These are phyloP conservation scores for Phialophora tarda DNA, from an alignment of 2,329 filamentous ascomycete genomes.

Conservation along the genomic window DNA sequence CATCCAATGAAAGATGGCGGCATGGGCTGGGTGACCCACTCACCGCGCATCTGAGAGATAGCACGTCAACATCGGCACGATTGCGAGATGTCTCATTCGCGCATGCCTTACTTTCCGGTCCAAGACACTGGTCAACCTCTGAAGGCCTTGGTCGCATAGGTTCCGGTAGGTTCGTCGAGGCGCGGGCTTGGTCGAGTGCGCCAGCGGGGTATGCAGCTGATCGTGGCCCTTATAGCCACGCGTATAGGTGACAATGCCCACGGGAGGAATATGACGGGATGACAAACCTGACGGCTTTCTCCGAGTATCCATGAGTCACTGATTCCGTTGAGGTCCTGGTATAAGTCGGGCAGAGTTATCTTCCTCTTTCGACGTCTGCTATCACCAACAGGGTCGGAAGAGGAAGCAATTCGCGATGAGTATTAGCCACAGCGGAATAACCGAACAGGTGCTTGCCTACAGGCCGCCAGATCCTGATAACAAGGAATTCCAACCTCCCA, in stretches of 20 bases:
- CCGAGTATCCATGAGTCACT: neutral
- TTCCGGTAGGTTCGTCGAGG: neutral
- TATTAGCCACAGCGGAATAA: conserved; percentile 24
- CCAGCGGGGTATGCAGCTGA: neutral
- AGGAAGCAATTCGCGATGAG: conserved; percentile 15
- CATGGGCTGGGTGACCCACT: neutral
- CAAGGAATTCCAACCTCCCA: conserved; percentile 30
- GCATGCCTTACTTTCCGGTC: neutral
- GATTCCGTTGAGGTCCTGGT: neutral
- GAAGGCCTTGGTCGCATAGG: neutral
- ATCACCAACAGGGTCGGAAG: neutral
- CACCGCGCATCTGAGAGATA: neutral
- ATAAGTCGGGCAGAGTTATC: neutral
- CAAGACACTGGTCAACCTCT: neutral
- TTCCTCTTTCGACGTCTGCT: neutral
- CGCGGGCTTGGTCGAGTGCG: neutral
- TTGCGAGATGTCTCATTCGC: neutral
- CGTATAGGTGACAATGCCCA: neutral
- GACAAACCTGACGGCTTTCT: conserved; percentile 8
- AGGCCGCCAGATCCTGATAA: conserved; percentile 27
- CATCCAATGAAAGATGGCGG: conserved; percentile 1
- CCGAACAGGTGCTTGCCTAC: conserved; percentile 31
- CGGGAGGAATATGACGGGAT: neutral
- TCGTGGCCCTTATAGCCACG: conserved; percentile 3
- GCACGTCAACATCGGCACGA: conserved; percentile 19